Percentiles rank a stretch among this genome's conserved stretches.
Conservation (phyloP, 225 moss, liverwort and hornwort genomes). For the Antitrichia curtipendula region DNA sequence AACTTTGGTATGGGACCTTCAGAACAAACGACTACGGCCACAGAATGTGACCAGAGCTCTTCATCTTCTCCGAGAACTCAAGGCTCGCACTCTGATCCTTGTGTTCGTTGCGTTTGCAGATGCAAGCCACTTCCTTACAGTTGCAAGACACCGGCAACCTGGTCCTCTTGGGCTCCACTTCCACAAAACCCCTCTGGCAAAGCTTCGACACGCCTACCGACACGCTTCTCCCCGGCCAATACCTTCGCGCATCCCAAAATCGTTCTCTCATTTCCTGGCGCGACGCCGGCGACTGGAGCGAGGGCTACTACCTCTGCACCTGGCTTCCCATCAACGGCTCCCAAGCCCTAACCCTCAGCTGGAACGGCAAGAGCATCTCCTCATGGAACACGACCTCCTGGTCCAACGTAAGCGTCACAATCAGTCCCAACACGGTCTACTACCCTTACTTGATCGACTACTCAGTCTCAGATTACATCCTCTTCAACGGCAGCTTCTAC, state of each 20-base stretch:
- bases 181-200: not conserved
- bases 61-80: not conserved
- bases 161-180: not conserved
- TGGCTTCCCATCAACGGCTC: conserved; percentile 6
- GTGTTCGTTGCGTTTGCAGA: not conserved
- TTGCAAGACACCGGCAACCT: conserved; percentile 18
- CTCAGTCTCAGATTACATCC: not conserved
- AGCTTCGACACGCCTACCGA: conserved; percentile 41
- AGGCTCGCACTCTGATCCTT: not conserved
- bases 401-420: not conserved
- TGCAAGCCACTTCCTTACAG: not conserved
- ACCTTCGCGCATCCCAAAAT: not conserved
- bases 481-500: conserved; percentile 16
- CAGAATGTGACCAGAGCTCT: not conserved
- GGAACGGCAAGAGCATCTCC: conserved; percentile 33
- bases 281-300: not conserved
- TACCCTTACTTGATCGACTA: conserved; percentile 8
- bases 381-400: conserved; percentile 23
- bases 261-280: conserved; percentile 7
- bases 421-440: not conserved
- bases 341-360: not conserved
- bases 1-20: not conserved
- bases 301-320: conserved; percentile 7
- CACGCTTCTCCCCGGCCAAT: conserved; percentile 20
- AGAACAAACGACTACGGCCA: not conserved